A percentile compares a stretch with the other conserved stretches of the same genome.
Conservation (phyloP, 1,139 yeast genomes). For the Candida sanyaensis region DNA sequence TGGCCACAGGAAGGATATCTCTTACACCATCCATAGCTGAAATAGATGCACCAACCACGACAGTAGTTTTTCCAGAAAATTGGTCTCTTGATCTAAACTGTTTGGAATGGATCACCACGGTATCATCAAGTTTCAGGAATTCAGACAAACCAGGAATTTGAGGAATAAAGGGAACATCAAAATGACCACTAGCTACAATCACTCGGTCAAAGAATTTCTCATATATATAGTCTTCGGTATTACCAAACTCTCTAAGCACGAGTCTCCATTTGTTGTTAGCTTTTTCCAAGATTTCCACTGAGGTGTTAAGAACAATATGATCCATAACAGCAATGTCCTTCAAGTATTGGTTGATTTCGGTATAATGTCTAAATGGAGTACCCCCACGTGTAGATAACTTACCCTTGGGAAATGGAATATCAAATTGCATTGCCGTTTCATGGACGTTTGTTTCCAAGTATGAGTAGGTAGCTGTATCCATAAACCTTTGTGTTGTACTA, state of each 20-base stretch:
- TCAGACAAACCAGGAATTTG: constrained; percentile 40
- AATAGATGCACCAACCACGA: constrained; percentile 46
- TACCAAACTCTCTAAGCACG: constrained; percentile 30
- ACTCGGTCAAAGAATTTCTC: constrained; percentile 27
- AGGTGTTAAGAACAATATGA: constrained; percentile 30
- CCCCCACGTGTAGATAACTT: constrained; percentile 21
- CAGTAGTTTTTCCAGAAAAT: constrained; percentile 30
- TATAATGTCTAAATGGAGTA: constrained; percentile 52
- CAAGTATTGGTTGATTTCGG: constrained; percentile 49
- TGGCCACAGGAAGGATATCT: constrained; percentile 37
- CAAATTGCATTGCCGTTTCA: constrained; percentile 56
- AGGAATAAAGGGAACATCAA: constrained; percentile 35
- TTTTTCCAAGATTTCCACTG: constrained; percentile 35
- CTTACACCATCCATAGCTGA: constrained; percentile 48
- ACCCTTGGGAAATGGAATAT: constrained; percentile 37
- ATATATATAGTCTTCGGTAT: constrained; percentile 24
- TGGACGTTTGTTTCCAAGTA: constrained; percentile 66
- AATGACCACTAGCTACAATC: constrained; percentile 34
- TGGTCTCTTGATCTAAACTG: constrained; percentile 30
- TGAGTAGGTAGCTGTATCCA: constrained; percentile 45
- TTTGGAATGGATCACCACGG: constrained; percentile 41
- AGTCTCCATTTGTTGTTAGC: constrained; percentile 39
- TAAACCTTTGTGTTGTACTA: constrained; percentile 22
- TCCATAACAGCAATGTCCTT: constrained; percentile 31
- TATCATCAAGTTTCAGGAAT: constrained; percentile 26